Percentiles rank a stretch among this genome's conserved stretches.
Conservation (phyloP, 2,329 filamentous ascomycete species). For the Aspergillus arachidicola region DNA sequence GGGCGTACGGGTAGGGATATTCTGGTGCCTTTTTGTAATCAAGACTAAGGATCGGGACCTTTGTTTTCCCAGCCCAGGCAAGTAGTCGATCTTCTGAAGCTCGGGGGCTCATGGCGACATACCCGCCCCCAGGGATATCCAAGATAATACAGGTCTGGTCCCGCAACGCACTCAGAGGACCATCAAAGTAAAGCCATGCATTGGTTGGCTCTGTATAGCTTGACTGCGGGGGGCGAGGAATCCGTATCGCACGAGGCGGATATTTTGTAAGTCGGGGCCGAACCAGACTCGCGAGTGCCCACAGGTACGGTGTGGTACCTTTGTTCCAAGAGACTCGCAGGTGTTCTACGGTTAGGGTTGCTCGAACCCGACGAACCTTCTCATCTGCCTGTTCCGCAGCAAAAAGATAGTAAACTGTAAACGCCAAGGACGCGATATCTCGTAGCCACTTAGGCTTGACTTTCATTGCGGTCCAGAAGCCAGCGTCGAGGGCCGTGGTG, state of each 20-base stretch:
- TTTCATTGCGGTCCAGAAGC: slow-evolving; percentile 98
- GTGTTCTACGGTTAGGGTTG: slow-evolving; percentile 85
- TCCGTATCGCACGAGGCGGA: slow-evolving; percentile 78
- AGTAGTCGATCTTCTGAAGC: slow-evolving; percentile 93
- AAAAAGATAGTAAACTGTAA: slow-evolving; percentile 87
- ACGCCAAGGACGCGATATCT: slow-evolving; percentile 79
- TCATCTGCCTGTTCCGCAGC: slow-evolving; percentile 94
- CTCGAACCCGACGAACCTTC: slow-evolving; percentile 89
- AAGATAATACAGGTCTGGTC: slow-evolving; percentile 77
- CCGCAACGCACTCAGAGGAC: slow-evolving; percentile 74
- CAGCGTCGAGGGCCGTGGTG: slow-evolving; percentile 88
- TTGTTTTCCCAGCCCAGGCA: slow-evolving; percentile 86
- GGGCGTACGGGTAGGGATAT: slow-evolving; percentile 78
- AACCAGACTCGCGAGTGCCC: slow-evolving; percentile 70
- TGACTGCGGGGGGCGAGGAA: slow-evolving; percentile 76
- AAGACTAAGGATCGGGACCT: slow-evolving; percentile 84
- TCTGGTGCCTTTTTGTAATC: slow-evolving; percentile 90
- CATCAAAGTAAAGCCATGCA: slow-evolving; percentile 94
- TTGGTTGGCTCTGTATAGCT: slow-evolving; percentile 81
- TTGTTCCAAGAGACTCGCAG: slow-evolving; percentile 95
- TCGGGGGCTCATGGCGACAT: slow-evolving; percentile 94
- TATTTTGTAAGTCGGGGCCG: slow-evolving; percentile 80
- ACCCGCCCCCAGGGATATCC: slow-evolving; percentile 91
- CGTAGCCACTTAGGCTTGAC: slow-evolving; percentile 78
- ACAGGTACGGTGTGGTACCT: slow-evolving; percentile 81